Evolutionary conservation across 371 early-diverging fungal genomes (phyloP).

Genomic region (Capillidium rhysosporum): DNA sequence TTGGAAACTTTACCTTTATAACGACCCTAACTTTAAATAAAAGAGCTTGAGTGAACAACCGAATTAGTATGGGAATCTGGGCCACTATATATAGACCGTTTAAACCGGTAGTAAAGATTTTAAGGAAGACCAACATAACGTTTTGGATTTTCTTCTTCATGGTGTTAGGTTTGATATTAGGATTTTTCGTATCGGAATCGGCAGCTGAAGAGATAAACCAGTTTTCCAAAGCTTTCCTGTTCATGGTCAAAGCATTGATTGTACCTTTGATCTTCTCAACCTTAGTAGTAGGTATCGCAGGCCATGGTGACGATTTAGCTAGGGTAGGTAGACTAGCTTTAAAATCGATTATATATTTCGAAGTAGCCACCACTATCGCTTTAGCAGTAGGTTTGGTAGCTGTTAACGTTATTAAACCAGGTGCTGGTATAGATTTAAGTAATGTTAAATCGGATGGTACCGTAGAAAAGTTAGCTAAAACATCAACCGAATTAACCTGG

Average conservation of each 20-base stretch:
- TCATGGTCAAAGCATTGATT: conserved; percentile 44
- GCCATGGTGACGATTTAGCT: conserved; percentile 48
- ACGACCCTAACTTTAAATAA: no score
- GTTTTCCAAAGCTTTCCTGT: conserved; percentile 31
- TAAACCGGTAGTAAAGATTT: not conserved
- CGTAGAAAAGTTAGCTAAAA: conserved; percentile 11
- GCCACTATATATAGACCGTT: not conserved
- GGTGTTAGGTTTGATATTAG: conserved; percentile 38
- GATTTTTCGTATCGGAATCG: conserved; percentile 27
- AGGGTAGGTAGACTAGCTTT: conserved; percentile 40
- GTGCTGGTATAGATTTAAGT: conserved; percentile 17
- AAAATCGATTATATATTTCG: conserved; percentile 44
- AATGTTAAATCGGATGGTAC: conserved; percentile 12
- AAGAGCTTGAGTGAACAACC: no score
- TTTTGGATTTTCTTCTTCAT: conserved; percentile 32
- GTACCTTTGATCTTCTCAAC: conserved; percentile 52
- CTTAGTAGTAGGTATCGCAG: conserved; percentile 49
- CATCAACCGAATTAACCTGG: conserved; percentile 26
- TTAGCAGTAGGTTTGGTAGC: conserved; percentile 42
- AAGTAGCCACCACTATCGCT: conserved; percentile 43
- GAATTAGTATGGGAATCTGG: no score
- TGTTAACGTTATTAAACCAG: conserved; percentile 46
- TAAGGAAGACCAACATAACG: not conserved
- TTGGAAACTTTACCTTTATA: no score
- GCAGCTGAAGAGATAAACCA: conserved; percentile 21